These are phyloP conservation scores for Dendrothele bispora DNA, from an alignment of 768 basidiomycete genomes.

Conservation along the genomic window DNA sequence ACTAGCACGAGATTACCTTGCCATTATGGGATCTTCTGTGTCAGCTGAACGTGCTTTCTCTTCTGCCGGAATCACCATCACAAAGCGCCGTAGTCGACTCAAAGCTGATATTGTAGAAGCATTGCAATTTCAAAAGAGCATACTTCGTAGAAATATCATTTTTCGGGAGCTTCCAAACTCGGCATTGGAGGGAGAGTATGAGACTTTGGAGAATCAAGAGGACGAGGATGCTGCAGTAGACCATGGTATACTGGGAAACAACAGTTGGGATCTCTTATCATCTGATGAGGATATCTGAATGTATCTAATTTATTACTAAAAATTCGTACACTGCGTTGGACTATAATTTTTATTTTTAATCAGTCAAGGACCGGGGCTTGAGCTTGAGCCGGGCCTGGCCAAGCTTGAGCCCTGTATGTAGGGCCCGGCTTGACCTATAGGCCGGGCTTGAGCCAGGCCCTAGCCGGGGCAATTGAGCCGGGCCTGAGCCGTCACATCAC, in stretches of 20 bases:
- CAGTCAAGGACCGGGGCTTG: too few species aligned
- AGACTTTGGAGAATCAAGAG: not conserved
- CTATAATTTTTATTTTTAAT: too few species aligned
- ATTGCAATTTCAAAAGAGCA: conserved; percentile 20
- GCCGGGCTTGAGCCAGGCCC: too few species aligned
- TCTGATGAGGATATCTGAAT: too few species aligned
- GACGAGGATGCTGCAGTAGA: not conserved
- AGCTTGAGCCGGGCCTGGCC: too few species aligned
- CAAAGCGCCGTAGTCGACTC: conserved; percentile 19
- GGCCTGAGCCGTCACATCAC: too few species aligned
- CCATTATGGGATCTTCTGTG: conserved; percentile 38
- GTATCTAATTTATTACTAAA: too few species aligned
- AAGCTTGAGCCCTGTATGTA: too few species aligned
- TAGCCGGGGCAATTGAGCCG: too few species aligned
- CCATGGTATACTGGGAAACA: not conserved
- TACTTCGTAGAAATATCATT: conserved; percentile 9
- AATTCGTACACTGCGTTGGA: too few species aligned
- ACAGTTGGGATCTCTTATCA: not conserved
- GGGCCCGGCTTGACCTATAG: too few species aligned
- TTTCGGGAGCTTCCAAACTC: conserved; percentile 7
- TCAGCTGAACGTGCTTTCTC: conserved; percentile 42
- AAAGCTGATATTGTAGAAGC: conserved; percentile 27
- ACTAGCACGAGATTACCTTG: conserved; percentile 35
- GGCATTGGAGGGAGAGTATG: not conserved
- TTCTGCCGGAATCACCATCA: conserved; percentile 35